Evolutionary conservation across 352 stramenopile species (phyloP), one percentile per base, ranked within the genome.

Genomic region (Pythium volutum): DNA sequence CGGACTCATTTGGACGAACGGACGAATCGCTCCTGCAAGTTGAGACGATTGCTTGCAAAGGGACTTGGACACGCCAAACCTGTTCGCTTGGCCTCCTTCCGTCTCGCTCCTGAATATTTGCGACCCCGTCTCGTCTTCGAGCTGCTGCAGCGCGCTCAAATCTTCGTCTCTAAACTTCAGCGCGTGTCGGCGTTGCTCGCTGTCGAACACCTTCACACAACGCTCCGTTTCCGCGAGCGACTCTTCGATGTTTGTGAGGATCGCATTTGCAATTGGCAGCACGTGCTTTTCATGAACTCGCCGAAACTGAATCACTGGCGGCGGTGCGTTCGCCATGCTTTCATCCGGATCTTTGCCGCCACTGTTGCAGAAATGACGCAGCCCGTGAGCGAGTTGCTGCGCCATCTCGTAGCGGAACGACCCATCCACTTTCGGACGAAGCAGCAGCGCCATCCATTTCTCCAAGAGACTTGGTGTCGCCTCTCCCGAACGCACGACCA

Each of bases 1-100:
- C 23, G 81, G 46, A n/a, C 70, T 65, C 68, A 84, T 81, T 43
- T 70, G 67, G n/a, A 77, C 71, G 36, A 84, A 82, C 18, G 76
- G 76, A 31, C 70, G 48, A 2, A 84, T 47, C 22, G 74, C 58
- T 16, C 70, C 69, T 27, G 71, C 70, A 10, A 80, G 31, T 15
- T 83, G 66, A 39, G 68, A 73, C n/a, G 77, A 29, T 55, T 61
- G 52, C 10, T 62, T 52, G 31, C 71, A 78, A n/a, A 80, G 64
- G 0, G 25, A 33, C 33, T 80, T 80, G 54, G 67, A 81, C 20
- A 60, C 42, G 11, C 54, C 56, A 58, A 45, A 46, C 6, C 43
- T 15, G 31, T 62, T 8, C 46, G 34, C 18, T 36, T 62, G 15
- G n/a, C 27, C 25, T 45, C 42, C 18, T 51, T 50, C 39, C n/a